Evolutionary conservation across 805 yeast species (phyloP), one percentile per base, ranked within the genome.

Genomic region (Nakazawaea holstii): DNA sequence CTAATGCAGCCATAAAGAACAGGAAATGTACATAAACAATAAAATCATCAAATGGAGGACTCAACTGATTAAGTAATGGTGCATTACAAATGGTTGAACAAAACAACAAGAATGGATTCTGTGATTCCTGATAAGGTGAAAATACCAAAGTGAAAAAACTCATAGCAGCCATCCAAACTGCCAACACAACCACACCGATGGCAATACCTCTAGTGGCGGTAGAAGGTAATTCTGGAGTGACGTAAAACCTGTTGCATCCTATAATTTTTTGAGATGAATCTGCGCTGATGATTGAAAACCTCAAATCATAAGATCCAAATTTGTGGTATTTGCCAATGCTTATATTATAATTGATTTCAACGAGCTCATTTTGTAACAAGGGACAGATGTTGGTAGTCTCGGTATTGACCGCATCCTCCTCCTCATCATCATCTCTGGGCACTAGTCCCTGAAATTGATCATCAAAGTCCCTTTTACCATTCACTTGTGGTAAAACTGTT

Each of bases 61-160:
- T 79, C 39, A 81, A 56, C 44, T 82, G 81, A 38, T 71, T 68
- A 33, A 82, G 64, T 41, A 82, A 66, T 2, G 77, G 72, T 29
- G 72, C 79, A 55, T 79, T 79, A 58, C 85, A 80, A 41, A 78
- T 79, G 28, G 82, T 75, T 6, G 85, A 70, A 26, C 83, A 83
- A 49, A 67, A 55, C 55, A 70, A 66, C 47, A 80, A 55, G 56
- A 77, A 73, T 31, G 81, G 75, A 52, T 77, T 69, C 40, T 73
- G 58, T 29, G 86, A 64, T 62, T 80, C 88, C 64, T 76, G 81
- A 57, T 73, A 76, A 0, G 86, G 82, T 35, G 85, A 74, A 43
- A 72, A 62, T 7, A 70, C 64, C 33, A 59, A 55, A 24, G 70
- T 65, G 49, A 74, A 58, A 33, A 66, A 51, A 47, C 66, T 65